Evolutionary conservation across 2,329 filamentous ascomycete species (phyloP), one percentile per base, ranked within the genome.

Genomic region (Sclerotinia trifoliorum): DNA sequence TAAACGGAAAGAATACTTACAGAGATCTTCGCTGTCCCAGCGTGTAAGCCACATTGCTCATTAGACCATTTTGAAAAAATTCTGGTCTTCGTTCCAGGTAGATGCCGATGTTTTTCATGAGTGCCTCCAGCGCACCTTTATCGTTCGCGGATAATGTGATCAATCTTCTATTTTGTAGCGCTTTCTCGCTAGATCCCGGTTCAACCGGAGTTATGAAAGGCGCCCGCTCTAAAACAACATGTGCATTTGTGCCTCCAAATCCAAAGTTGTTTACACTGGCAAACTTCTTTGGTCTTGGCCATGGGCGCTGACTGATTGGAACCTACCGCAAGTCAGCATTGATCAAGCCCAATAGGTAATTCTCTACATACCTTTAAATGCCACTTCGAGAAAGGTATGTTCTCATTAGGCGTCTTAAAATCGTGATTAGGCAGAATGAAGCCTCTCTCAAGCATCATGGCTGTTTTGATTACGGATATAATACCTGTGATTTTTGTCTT

Each of bases 401-500:
- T 77, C 5, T 78, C 74, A 58, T 83, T 83, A 2, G 77, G 73
- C 26, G 75, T 78, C 56, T 79, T 76, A 66, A 69, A 68, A 60
- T 69, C 51, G 21, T 57, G 32, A 63, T 63, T 69, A 4, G 76
- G 72, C 11, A 71, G 71, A 32, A 75, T 74, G 3, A 69, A 68
- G 29, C 70, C 69, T 2, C 71, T 68, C 42, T 76, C 72, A 15
- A 76, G 52, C 44, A 80, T 75, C 26, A 84, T 60, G 3, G 80
- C 73, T n/a, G 75, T 74, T 67, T 85, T 85, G 17, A 85, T 78
- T 1, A 85, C 24, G 1, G 77, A 77, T 0, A 78, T 77, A 0
- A 84, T 65, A 0, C 81, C 83, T 1, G 78, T 76, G 24, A 55
- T 17, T 29, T 21, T 15, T 7, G 32, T 19, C 29, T 68, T 67